Percentiles rank a stretch among this genome's conserved stretches.
Evolutionary conservation across 169 alveolate genomes (phyloP).

Genomic region (Theileria orientalis): DNA sequence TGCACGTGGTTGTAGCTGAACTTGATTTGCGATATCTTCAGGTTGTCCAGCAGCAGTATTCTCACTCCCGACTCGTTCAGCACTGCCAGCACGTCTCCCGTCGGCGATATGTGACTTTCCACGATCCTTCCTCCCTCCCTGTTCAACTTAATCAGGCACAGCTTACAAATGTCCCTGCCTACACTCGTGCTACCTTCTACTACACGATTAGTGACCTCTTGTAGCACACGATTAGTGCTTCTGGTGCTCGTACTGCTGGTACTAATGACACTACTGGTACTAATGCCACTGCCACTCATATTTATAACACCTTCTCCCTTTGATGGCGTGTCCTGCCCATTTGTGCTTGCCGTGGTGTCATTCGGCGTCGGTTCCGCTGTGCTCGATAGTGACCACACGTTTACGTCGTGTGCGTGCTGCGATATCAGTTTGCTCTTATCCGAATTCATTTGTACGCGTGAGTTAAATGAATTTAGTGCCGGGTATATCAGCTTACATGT

Average conservation of each 20-base stretch:
- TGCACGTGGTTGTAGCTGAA: not conserved
- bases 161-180: too few species aligned
- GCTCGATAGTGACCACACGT: constrained; percentile 56
- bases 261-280: too few species aligned
- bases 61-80: constrained; percentile 40
- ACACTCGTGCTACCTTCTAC: too few species aligned
- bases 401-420: constrained; percentile 47
- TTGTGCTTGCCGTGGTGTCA: not conserved
- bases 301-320: not conserved
- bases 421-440: constrained; percentile 46
- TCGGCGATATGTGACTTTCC: constrained; percentile 47
- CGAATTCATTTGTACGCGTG: constrained; percentile 37
- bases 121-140: constrained; percentile 44
- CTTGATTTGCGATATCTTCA: constrained; percentile 21
- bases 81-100: constrained; percentile 35
- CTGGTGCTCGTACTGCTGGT: not conserved
- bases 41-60: constrained; percentile 17
- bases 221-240: too few species aligned
- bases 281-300: not conserved
- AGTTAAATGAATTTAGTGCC: constrained; percentile 22
- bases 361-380: not conserved
- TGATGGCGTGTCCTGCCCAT: not conserved
- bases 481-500: constrained; percentile 33
- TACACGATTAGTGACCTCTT: too few species aligned
- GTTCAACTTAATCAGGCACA: constrained; percentile 36